A percentile compares a stretch with the other conserved stretches of the same genome.
Conservation (phyloP, 169 alveolate species). For the Besnoitia besnoiti region DNA sequence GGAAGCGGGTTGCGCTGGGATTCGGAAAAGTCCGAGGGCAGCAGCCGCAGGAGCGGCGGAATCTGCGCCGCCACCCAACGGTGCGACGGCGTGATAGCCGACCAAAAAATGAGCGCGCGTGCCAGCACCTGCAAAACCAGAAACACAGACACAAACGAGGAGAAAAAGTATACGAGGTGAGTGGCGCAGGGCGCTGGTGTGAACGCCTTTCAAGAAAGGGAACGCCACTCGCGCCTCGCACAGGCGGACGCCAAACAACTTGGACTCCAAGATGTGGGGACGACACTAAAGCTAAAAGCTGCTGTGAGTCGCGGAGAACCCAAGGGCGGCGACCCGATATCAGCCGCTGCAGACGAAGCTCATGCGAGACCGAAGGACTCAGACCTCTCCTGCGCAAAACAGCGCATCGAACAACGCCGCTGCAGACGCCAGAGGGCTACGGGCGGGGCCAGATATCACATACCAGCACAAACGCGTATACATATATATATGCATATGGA, state of each 20-base stretch:
- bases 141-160: not conserved
- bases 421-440: too few species aligned
- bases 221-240: not conserved
- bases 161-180: not conserved
- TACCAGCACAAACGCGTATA: too few species aligned
- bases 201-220: not conserved
- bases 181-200: not conserved
- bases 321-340: not conserved
- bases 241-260: not conserved
- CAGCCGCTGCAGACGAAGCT: not conserved
- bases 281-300: not conserved
- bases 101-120: not conserved
- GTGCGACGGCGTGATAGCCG: not conserved
- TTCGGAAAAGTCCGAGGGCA: not conserved
- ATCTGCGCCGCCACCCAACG: not conserved
- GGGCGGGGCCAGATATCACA: too few species aligned
- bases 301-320: not conserved
- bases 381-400: too few species aligned
- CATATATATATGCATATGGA: too few species aligned
- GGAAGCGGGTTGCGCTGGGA: not conserved
- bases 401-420: too few species aligned
- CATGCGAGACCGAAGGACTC: not conserved
- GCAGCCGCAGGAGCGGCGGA: not conserved
- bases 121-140: not conserved
- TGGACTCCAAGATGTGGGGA: not conserved